Evolutionary conservation across 2,329 filamentous ascomycete species (phyloP).

Genomic region (Diaporthe citrichinensis): DNA sequence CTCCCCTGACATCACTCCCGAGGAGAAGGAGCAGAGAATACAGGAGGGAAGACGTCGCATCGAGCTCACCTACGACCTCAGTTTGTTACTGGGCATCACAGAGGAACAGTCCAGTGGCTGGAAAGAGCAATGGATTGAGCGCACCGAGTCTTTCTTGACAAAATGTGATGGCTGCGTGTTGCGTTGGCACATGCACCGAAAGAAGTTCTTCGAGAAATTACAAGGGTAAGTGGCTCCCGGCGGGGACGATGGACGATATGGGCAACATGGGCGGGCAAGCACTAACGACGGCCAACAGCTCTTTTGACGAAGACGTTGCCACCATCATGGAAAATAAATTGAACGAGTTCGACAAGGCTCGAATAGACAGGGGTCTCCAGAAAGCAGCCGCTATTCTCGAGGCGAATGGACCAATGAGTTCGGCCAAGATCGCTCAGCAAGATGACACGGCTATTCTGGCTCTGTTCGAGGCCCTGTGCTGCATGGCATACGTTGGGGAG

Average conservation of each 20-base stretch:
- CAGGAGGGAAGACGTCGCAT: conserved; percentile 68
- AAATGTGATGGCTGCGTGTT: conserved; percentile 79
- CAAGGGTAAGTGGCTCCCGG: conserved; percentile 63
- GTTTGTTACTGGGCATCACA: conserved; percentile 77
- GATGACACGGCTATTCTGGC: conserved; percentile 78
- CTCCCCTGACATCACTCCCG: conserved; percentile 62
- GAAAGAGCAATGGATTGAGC: conserved; percentile 70
- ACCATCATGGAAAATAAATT: conserved; percentile 57
- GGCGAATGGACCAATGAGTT: conserved; percentile 61
- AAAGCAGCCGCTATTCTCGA: conserved; percentile 65
- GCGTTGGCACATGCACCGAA: conserved; percentile 80
- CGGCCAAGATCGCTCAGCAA: conserved; percentile 61
- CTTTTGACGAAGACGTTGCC: conserved; percentile 57
- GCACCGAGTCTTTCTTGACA: conserved; percentile 71
- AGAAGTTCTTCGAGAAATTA: conserved; percentile 72
- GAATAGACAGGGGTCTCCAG: conserved; percentile 57
- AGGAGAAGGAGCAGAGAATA: conserved; percentile 68
- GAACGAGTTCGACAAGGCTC: conserved; percentile 53
- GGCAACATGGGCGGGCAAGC: neutral
- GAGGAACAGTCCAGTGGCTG: conserved; percentile 72
- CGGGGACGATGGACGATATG: neutral
- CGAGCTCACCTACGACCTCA: conserved; percentile 76
- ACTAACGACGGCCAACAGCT: conserved; percentile 18
- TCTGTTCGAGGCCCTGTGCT: conserved; percentile 91
- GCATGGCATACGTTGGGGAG: conserved; percentile 79